Evolutionary conservation across 441 rosid genomes (phyloP), one percentile per base, ranked within the genome.

Genomic region (Iberis amara): DNA sequence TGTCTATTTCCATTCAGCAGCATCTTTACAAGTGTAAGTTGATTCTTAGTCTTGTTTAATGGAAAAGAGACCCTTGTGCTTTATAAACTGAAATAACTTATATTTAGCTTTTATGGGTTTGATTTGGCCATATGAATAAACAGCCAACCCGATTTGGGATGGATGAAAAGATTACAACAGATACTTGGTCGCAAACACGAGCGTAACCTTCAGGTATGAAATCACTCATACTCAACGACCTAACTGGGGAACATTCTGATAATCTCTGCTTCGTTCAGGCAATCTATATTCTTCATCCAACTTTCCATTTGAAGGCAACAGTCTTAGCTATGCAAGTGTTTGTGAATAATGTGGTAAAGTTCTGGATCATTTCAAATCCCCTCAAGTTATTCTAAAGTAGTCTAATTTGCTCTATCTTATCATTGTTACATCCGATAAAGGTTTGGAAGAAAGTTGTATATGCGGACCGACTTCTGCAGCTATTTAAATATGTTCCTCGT

Each of bases 131-230:
- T 53, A 39, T 47, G 54, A 35, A 62, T 58, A 6, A 46, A 55
- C 82, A 89, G 97, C 32, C 96, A 85, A 64, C 97, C 95, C n/a
- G 92, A 94, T 69, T 62, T 94, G 74, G 99, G 97, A 73, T 94
- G 97, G 96, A 86, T 94, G 82, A 86, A 82, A 75, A 76, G 94
- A 70, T 71, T 94, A 48, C 87, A 94, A 51, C 97, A 89, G 53
- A 83, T 94, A 65, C 95, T 94, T 46, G 94, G 97, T 61, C 96
- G 89, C 56, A 89, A 89, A 62, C 97, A 94, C 76, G 90, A 86
- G 76, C 75, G 82, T 4, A 94, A 94, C 72, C 74, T 94, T 52
- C 97, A 89, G 69, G 99, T 92, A 73, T 60, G 85, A 37, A 39
- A 53, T 52, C 55, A 7, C 39, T 30, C 42, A 37, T 46, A 43